phyloP scores from a whole-genome alignment of 2,329 filamentous ascomycete species.

The Aureobasidium sp. region DNA sequence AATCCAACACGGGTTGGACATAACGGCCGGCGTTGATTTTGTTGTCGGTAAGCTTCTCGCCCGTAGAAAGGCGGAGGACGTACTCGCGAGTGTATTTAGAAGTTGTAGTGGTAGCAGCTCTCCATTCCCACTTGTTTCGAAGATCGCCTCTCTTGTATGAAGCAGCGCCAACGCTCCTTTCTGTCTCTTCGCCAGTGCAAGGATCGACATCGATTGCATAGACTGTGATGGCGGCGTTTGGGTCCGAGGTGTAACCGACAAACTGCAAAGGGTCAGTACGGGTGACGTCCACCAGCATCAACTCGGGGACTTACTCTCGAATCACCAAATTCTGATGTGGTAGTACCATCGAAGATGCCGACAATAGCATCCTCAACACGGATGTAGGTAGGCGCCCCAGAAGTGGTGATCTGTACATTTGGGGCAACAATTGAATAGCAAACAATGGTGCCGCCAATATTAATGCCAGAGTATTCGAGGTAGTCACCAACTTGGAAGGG shows the following conservation, averaged over 20 bases:
- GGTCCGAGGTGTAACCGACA: slow-evolving; percentile 33
- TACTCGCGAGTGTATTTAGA: slow-evolving; percentile 35
- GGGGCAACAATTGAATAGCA: slow-evolving; percentile 29
- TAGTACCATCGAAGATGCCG: slow-evolving; percentile 28
- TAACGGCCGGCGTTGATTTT: slow-evolving; percentile 34
- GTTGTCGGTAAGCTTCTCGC: slow-evolving; percentile 28
- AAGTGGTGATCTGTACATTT: slow-evolving; percentile 32
- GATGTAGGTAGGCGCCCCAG: slow-evolving; percentile 30
- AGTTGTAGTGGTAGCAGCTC: slow-evolving; percentile 21
- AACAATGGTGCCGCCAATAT: slow-evolving; percentile 26
- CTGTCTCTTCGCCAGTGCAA: slow-evolving; percentile 32
- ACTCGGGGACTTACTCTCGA: slow-evolving; percentile 15
- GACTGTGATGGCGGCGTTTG: slow-evolving; percentile 26
- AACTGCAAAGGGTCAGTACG: slow-evolving; percentile 17
- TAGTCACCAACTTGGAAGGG: slow-evolving; percentile 34
- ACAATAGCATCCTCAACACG: slow-evolving; percentile 35
- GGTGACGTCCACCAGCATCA: neutral
- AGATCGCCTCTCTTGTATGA: slow-evolving; percentile 22
- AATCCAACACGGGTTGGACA: slow-evolving; percentile 33
- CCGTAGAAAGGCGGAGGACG: slow-evolving; percentile 27
- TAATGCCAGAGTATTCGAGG: slow-evolving; percentile 32
- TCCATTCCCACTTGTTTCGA: slow-evolving; percentile 34
- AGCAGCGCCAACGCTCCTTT: slow-evolving; percentile 28
- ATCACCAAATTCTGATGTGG: slow-evolving; percentile 29
- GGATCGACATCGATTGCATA: slow-evolving; percentile 34